Evolutionary conservation across 371 early-diverging fungal genomes (phyloP).

Genomic region (Apophysomyces sp.): DNA sequence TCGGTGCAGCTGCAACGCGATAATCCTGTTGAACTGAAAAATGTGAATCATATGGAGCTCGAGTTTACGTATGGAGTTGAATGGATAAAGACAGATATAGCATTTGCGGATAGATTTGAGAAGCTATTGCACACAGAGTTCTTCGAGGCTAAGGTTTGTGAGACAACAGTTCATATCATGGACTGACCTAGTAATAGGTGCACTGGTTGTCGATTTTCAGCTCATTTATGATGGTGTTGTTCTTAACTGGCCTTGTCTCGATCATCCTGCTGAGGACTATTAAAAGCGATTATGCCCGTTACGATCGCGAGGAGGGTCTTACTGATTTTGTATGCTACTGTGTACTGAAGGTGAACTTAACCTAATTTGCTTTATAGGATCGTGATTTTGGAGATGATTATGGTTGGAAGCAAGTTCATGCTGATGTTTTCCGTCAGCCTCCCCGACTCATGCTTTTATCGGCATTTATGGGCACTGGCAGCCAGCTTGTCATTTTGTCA

Average conservation of each 20-base stretch:
- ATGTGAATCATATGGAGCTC: slow-evolving; percentile 32
- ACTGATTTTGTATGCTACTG: slow-evolving; percentile 63
- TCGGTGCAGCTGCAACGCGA: slow-evolving; percentile 43
- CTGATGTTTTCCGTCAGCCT: slow-evolving; percentile 86
- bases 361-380: slow-evolving; percentile 46
- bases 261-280: slow-evolving; percentile 75
- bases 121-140: slow-evolving; percentile 73
- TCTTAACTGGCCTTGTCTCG: slow-evolving; percentile 76
- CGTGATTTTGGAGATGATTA: slow-evolving; percentile 84
- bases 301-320: slow-evolving; percentile 75
- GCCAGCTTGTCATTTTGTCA: slow-evolving; percentile 64
- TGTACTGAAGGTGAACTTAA: background rate
- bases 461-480: slow-evolving; percentile 73
- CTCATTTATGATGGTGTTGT: slow-evolving; percentile 83
- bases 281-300: slow-evolving; percentile 76
- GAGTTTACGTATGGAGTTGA: slow-evolving; percentile 74
- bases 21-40: slow-evolving; percentile 34
- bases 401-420: slow-evolving; percentile 91
- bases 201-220: slow-evolving; percentile 89
- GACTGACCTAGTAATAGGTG: slow-evolving; percentile 44
- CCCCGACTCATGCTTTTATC: slow-evolving; percentile 66
- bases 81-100: slow-evolving; percentile 57
- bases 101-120: slow-evolving; percentile 68
- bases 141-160: slow-evolving; percentile 71
- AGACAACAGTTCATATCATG: background rate